Evolutionary conservation across 352 stramenopile genomes (phyloP), one percentile per base, ranked within the genome.

Genomic region (Blastocystis sp.): DNA sequence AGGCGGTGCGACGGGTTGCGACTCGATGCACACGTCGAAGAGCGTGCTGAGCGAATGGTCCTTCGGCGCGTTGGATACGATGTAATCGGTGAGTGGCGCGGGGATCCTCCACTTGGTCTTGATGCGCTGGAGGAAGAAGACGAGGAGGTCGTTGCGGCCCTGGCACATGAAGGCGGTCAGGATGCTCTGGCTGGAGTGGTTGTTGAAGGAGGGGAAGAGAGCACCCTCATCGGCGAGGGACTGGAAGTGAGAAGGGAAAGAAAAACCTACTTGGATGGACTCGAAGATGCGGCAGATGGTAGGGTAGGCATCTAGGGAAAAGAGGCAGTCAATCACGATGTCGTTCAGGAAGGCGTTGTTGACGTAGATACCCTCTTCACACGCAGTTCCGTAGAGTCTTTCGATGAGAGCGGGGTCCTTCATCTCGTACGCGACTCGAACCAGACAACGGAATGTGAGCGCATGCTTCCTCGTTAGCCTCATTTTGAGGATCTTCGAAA

Each of bases 291-390:
- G 40, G 38, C 74, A 84, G 2, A 84, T 56, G 5, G 74, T 69
- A 17, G 52, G 28, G 28, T 70, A 84, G 2, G 74, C 74, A 21
- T 84, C 56, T 1, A 84, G n/a, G 34, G 74, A 84, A 23, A 60
- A 84, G 28, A 84, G 45, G n/a, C 74, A 67, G 21, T 84, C 74
- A 10, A 84, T 41, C 11, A 84, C 74, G 45, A 84, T 23, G 43
- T 84, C 74, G 60, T 84, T 84, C 38, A 84, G 40, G 66, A 84
- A 84, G 1, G 74, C 40, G 69, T 84, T 84, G 61, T 84, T 84
- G 52, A 84, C 74, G 69, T 84, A 84, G 3, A 84, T 62, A 11
- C 69, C 74, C 56, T 84, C 74, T 23, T 84, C 56, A n/a, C 74
- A 84, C 19, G 69, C 66, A n/a, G 52, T 45, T 0, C 19, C 34